Evolutionary conservation across 2,329 filamentous ascomycete species (phyloP).

Genomic region (Colletotrichum cuscutae): DNA sequence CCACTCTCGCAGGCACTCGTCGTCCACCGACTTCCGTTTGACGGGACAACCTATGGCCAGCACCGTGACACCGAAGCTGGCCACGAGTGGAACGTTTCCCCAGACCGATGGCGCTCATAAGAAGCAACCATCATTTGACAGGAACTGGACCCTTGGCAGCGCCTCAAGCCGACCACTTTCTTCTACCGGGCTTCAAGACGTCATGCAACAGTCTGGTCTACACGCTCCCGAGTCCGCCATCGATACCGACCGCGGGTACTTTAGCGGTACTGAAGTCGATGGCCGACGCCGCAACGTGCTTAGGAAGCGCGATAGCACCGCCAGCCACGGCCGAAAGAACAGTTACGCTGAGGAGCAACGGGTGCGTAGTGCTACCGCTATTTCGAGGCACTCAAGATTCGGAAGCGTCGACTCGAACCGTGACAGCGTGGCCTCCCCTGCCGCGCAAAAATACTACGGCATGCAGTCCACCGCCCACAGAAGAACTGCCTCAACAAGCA

Average conservation of each 20-base stretch:
- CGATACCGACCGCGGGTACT: slow-evolving; percentile 89
- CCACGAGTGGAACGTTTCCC: slow-evolving; percentile 54
- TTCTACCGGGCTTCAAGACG: slow-evolving; percentile 61
- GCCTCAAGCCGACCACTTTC: slow-evolving; percentile 62
- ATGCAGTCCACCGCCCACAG: slow-evolving; percentile 59
- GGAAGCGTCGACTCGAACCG: slow-evolving; percentile 81
- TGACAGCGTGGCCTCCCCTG: slow-evolving; percentile 70
- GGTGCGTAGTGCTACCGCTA: slow-evolving; percentile 71
- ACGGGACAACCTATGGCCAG: slow-evolving; percentile 46
- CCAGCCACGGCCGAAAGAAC: slow-evolving; percentile 72
- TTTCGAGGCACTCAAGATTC: slow-evolving; percentile 80
- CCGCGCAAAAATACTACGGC: slow-evolving; percentile 77
- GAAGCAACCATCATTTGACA: slow-evolving; percentile 76
- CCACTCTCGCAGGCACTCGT: slow-evolving; percentile 88
- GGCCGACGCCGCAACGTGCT: slow-evolving; percentile 80
- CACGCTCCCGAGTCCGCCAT: slow-evolving; percentile 58
- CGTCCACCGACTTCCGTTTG: slow-evolving; percentile 74
- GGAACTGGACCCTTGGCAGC: slow-evolving; percentile 74
- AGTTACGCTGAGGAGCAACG: slow-evolving; percentile 83
- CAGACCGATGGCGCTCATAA: slow-evolving; percentile 59
- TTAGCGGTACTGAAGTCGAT: slow-evolving; percentile 89
- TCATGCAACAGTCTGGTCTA: slow-evolving; percentile 47
- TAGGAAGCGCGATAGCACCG: slow-evolving; percentile 76
- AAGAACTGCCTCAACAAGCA: slow-evolving; percentile 70
- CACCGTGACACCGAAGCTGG: slow-evolving; percentile 53